Evolutionary conservation across 148 eudicot genomes (phyloP).

Genomic region (Vaccinium corymbosum): DNA sequence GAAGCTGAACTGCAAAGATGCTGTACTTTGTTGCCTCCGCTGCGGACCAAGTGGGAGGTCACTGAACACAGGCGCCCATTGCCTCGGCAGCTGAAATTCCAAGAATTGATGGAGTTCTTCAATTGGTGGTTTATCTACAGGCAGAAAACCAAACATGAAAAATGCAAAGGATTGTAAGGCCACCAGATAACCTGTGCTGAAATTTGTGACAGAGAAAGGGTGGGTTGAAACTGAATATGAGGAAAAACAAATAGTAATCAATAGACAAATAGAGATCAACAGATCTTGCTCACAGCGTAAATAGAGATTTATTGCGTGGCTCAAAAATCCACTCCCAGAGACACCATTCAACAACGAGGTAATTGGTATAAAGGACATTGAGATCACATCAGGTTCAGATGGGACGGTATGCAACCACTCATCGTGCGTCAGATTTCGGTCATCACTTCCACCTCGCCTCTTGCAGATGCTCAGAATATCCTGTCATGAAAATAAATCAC

Average conservation of each 20-base stretch:
- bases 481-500: conserved; percentile 32
- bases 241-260: neutral
- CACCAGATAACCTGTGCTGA: neutral
- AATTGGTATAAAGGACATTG: conserved; percentile 95
- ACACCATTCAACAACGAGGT: conserved; percentile 93
- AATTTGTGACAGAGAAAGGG: neutral
- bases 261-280: neutral
- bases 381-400: conserved; percentile 82
- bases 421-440: conserved; percentile 50
- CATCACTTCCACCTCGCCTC: conserved; percentile 93
- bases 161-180: conserved; percentile 9
- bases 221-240: neutral
- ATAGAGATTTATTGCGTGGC: conserved; percentile 97
- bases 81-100: conserved; percentile 97
- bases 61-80: conserved; percentile 97
- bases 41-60: conserved; percentile 99
- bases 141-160: neutral
- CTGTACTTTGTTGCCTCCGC: conserved; percentile 62
- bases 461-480: conserved; percentile 74
- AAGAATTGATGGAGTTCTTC: conserved; percentile 97
- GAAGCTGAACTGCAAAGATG: conserved; percentile 93
- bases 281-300: conserved; percentile 70
- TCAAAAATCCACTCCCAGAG: conserved; percentile 92
- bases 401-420: conserved; percentile 92
- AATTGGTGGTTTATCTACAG: conserved; percentile 91